Conservation (phyloP, 1,139 yeast species). For the Kodamaea fungicola region DNA sequence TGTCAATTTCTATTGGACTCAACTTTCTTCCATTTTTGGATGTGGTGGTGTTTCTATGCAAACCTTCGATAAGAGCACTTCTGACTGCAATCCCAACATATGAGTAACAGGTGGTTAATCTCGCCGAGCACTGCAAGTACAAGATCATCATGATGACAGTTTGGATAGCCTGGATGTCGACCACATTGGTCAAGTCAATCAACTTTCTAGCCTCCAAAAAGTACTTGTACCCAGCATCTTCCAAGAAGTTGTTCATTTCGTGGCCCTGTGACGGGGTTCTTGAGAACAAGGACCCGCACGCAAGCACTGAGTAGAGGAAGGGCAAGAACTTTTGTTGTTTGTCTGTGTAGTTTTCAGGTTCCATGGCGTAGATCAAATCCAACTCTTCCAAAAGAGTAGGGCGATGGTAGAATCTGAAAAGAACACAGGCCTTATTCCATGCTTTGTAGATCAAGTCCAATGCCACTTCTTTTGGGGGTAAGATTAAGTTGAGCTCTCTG, state of each 20-base stretch:
- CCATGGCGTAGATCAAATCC: conserved; percentile 52
- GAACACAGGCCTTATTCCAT: conserved; percentile 83
- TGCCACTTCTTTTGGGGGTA: conserved; percentile 77
- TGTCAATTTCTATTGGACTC: conserved; percentile 82
- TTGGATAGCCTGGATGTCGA: conserved; percentile 53
- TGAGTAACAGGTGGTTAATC: conserved; percentile 85
- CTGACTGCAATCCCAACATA: conserved; percentile 90
- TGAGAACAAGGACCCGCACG: conserved; percentile 67
- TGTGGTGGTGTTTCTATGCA: conserved; percentile 68
- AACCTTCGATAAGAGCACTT: conserved; percentile 82
- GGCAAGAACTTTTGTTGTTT: conserved; percentile 78
- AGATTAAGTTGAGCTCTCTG: conserved; percentile 57
- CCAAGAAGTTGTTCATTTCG: conserved; percentile 45
- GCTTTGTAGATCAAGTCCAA: conserved; percentile 68
- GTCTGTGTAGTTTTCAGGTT: conserved; percentile 65
- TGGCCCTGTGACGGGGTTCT: conserved; percentile 36
- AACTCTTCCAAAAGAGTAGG: conserved; percentile 69
- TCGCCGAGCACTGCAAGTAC: conserved; percentile 85
- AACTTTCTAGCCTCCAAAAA: conserved; percentile 79
- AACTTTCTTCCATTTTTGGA: conserved; percentile 48
- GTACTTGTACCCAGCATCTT: conserved; percentile 79
- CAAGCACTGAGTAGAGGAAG: conserved; percentile 58
- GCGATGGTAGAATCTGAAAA: conserved; percentile 81
- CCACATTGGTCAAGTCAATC: conserved; percentile 56
- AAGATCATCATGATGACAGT: conserved; percentile 71